A percentile compares a stretch with the other conserved stretches of the same genome.
These are phyloP conservation scores for Entomortierella beljakovae DNA, from an alignment of 192 early-diverging fungal species.

Conservation along the genomic window DNA sequence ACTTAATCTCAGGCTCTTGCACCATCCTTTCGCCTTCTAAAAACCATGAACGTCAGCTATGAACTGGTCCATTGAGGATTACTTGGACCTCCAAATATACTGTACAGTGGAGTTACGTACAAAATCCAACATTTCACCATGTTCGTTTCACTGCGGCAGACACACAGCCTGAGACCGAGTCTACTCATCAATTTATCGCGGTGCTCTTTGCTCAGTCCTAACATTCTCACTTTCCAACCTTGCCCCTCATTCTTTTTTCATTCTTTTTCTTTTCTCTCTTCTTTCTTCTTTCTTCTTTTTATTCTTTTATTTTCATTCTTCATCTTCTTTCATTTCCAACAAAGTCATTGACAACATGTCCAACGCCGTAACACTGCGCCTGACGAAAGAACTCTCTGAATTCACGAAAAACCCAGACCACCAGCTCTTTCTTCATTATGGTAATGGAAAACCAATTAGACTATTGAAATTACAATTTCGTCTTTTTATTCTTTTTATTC, in stretches of 20 bases:
- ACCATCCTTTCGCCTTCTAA: no score
- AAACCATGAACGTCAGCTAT: no score
- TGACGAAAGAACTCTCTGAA: conserved; percentile 51
- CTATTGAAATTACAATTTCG: background rate
- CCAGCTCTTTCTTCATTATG: conserved; percentile 45
- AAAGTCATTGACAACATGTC: conserved; percentile 20
- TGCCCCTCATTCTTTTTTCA: background rate
- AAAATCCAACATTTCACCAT: no score
- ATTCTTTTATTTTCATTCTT: background rate
- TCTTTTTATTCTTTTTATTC: background rate
- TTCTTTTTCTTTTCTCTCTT: background rate
- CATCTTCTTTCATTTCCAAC: background rate
- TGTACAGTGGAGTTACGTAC: no score
- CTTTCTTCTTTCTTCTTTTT: conserved; percentile 1
- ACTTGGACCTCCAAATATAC: no score
- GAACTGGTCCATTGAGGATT: no score
- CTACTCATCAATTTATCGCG: no score
- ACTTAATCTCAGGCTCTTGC: no score
- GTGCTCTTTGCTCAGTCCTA: background rate
- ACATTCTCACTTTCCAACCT: background rate
- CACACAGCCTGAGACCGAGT: background rate
- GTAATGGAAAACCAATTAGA: conserved; percentile 7
- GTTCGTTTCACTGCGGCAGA: background rate
- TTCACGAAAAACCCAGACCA: conserved; percentile 52
- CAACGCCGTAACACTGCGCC: conserved; percentile 47